Evolutionary conservation across 2,329 filamentous ascomycete genomes (phyloP).

Genomic region (Neofusicoccum cordaticola): DNA sequence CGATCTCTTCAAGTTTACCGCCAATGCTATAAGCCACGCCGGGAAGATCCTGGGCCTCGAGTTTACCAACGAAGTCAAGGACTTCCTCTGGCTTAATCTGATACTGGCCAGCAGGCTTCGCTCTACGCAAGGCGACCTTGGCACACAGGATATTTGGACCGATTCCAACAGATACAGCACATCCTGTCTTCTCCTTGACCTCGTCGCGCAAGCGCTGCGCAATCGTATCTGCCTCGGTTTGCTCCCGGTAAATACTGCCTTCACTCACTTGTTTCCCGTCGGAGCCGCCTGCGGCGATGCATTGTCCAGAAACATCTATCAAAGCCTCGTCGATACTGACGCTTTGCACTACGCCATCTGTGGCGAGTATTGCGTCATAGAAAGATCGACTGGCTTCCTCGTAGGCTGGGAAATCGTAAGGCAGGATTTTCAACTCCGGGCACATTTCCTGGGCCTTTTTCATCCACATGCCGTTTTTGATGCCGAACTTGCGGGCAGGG

Average conservation of each 20-base stretch:
- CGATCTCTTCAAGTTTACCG: conserved; percentile 82
- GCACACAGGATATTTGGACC: conserved; percentile 87
- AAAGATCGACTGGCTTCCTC: conserved; percentile 87
- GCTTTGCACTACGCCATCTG: conserved; percentile 85
- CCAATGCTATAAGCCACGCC: conserved; percentile 91
- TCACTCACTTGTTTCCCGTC: conserved; percentile 65
- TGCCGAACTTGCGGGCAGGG: conserved; percentile 75
- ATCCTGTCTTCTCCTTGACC: conserved; percentile 73
- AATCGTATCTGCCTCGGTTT: conserved; percentile 72
- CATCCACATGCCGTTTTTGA: conserved; percentile 99
- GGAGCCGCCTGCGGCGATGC: conserved; percentile 63
- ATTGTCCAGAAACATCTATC: conserved; percentile 73
- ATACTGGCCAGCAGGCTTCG: conserved; percentile 90
- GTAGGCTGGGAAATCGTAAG: conserved; percentile 93
- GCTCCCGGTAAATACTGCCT: conserved; percentile 71
- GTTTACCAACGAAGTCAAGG: conserved; percentile 69
- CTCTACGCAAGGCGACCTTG: conserved; percentile 84
- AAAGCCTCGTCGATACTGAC: conserved; percentile 96
- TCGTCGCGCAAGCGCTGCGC: conserved; percentile 64
- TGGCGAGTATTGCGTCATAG: conserved; percentile 76
- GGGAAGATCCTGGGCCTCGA: conserved; percentile 78
- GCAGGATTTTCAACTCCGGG: conserved; percentile 81
- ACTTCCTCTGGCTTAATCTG: conserved; percentile 81
- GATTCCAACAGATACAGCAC: conserved; percentile 88
- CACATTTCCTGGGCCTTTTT: conserved; percentile 80